These are phyloP conservation scores for Erigeron philadelphicus DNA, from an alignment of 140 eudicot genomes.

Conservation along the genomic window DNA sequence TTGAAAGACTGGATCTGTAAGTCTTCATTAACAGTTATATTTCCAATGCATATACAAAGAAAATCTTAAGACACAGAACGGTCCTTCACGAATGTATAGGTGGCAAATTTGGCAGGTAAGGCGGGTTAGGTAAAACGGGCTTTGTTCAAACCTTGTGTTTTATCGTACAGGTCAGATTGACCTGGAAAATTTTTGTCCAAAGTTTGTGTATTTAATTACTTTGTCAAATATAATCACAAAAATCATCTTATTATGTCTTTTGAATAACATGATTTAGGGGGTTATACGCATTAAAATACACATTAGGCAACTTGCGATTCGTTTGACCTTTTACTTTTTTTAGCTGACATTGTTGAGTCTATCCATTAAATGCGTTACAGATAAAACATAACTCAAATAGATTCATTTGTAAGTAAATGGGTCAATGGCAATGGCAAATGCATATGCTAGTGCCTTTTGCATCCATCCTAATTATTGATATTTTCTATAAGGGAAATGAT, in stretches of 20 bases:
- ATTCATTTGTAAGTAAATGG: neutral
- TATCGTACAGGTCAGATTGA: neutral
- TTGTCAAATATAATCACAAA: too few species aligned
- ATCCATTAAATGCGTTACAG: too few species aligned
- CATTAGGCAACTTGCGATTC: neutral
- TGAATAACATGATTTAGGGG: neutral
- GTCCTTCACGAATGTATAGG: neutral
- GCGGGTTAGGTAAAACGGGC: neutral
- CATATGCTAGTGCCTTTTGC: conserved; percentile 6
- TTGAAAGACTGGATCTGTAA: conserved; percentile 85
- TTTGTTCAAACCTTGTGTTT: neutral
- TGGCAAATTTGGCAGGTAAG: neutral
- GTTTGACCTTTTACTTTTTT: neutral
- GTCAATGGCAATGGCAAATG: neutral
- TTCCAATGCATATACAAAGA: conserved; percentile 5
- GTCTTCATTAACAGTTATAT: conserved; percentile 28
- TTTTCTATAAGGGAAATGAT: too few species aligned
- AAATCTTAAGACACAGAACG: neutral
- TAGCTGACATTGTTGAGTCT: too few species aligned
- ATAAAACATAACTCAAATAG: neutral
- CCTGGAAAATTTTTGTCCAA: neutral
- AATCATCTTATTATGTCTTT: too few species aligned
- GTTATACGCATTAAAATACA: neutral
- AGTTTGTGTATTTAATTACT: too few species aligned
- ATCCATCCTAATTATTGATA: neutral